Evolutionary conservation across 148 eudicot species (phyloP).

Genomic region (Amaranthus cruentus): DNA sequence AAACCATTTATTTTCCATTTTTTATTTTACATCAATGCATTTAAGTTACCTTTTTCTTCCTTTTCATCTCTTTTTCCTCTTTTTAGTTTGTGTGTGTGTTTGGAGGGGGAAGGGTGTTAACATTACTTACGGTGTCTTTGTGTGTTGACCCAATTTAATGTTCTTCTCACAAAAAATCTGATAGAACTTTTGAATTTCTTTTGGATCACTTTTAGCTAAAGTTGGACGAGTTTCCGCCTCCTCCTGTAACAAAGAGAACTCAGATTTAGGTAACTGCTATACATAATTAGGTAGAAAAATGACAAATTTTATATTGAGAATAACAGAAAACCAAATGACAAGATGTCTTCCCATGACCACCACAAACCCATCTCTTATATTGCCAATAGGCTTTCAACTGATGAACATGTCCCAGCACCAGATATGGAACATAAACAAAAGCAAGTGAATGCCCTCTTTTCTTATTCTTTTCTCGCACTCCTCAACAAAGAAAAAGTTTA

Average conservation of each 20-base stretch:
- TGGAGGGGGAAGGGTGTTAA: neutral
- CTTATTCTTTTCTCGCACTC: neutral
- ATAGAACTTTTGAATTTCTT: slow-evolving; percentile 80
- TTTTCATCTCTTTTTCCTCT: neutral
- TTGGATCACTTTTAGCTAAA: slow-evolving; percentile 63
- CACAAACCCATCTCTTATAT: neutral
- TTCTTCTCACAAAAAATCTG: slow-evolving; percentile 64
- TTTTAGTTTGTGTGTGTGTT: neutral
- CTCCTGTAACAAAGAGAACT: slow-evolving; percentile 50
- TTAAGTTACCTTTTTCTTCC: neutral
- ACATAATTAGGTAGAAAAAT: neutral
- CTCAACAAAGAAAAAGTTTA: no score
- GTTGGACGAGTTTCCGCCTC: slow-evolving; percentile 50
- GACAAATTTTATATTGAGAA: neutral
- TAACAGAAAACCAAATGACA: neutral
- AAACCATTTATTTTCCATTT: neutral
- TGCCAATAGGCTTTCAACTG: neutral
- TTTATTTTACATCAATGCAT: neutral
- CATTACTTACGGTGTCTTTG: slow-evolving; percentile 76
- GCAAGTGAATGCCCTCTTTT: neutral
- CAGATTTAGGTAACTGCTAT: neutral
- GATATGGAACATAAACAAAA: neutral
- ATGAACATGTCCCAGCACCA: neutral
- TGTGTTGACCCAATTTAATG: slow-evolving; percentile 70
- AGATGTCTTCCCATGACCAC: neutral